A percentile compares a stretch with the other conserved stretches of the same genome.
phyloP scores from a whole-genome alignment of 2,329 filamentous ascomycete species.

The Aspergillus costaricaensis region DNA sequence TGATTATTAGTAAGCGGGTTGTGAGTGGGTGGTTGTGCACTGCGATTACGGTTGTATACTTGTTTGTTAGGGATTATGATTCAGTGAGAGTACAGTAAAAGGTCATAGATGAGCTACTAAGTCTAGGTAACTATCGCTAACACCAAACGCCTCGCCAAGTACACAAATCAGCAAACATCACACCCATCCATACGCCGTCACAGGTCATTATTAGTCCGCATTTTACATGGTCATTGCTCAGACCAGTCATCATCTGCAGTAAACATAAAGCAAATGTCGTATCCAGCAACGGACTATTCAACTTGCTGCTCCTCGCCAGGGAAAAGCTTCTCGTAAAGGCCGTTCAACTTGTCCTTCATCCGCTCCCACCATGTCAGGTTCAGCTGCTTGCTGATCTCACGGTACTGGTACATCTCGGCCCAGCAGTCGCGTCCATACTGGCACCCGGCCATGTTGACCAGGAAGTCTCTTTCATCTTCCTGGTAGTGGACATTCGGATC shows the following conservation, averaged over 20 bases:
- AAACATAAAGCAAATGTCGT: background rate
- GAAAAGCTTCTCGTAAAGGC: constrained; percentile 26
- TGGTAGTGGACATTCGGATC: constrained; percentile 83
- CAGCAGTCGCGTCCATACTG: constrained; percentile 97
- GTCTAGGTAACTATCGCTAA: background rate
- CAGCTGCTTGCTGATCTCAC: constrained; percentile 84
- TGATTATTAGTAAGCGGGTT: background rate
- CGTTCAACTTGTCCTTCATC: constrained; percentile 37
- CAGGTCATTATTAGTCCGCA: background rate
- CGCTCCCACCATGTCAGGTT: constrained; percentile 82
- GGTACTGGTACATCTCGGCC: constrained; percentile 96
- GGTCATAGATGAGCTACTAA: background rate
- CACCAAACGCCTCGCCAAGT: background rate
- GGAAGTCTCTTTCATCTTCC: constrained; percentile 80
- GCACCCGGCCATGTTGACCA: constrained; percentile 98
- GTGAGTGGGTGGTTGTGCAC: background rate
- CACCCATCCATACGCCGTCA: background rate
- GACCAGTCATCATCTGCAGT: background rate
- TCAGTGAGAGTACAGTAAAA: background rate
- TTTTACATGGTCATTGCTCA: background rate
- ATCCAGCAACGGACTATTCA: background rate
- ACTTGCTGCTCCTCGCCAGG: constrained; percentile 7
- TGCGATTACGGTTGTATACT: too few relatives aligned
- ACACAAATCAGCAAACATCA: background rate
- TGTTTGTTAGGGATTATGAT: too few relatives aligned